Percentiles rank a stretch among this genome's conserved stretches.
Evolutionary conservation across 768 basidiomycete genomes (phyloP).

Genomic region (Tubosaeta brunneosetosa): DNA sequence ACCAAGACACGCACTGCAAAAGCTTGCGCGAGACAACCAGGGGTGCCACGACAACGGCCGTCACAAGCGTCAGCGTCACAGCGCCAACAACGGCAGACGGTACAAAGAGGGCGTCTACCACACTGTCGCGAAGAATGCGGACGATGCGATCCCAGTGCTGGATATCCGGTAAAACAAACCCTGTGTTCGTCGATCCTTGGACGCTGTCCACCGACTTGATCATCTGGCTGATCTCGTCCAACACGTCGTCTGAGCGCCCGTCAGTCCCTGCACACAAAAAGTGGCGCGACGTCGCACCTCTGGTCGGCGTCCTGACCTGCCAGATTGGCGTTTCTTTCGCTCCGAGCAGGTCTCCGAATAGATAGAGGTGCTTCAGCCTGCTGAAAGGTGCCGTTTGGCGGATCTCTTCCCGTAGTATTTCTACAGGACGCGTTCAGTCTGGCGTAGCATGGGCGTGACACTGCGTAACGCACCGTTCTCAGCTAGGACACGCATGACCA

Average conservation of each 20-base stretch:
- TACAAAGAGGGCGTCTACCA: constrained; percentile 2
- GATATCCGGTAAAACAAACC: constrained; percentile 5
- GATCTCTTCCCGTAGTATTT: constrained; percentile 17
- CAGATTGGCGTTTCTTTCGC: constrained; percentile 8
- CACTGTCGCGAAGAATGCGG: not conserved
- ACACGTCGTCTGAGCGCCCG: constrained; percentile 4
- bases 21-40: not conserved
- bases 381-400: constrained; percentile 11
- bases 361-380: constrained; percentile 15
- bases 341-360: constrained; percentile 8
- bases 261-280: not conserved
- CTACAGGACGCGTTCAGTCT: not conserved
- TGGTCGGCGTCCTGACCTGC: constrained; percentile 8
- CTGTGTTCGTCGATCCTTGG: constrained; percentile 3
- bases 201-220: constrained; percentile 11
- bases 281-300: not conserved
- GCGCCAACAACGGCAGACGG: constrained; percentile 1
- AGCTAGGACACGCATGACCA: constrained; percentile 11
- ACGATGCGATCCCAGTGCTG: constrained; percentile 8
- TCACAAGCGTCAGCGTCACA: not conserved
- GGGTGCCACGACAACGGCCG: not conserved
- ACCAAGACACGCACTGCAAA: not conserved
- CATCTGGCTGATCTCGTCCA: constrained; percentile 6
- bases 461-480: constrained; percentile 4
- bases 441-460: too few species aligned